Percentiles rank a stretch among this genome's conserved stretches.
phyloP scores from a whole-genome alignment of 2,329 filamentous ascomycete genomes.

The Colletotrichum australisinense region DNA sequence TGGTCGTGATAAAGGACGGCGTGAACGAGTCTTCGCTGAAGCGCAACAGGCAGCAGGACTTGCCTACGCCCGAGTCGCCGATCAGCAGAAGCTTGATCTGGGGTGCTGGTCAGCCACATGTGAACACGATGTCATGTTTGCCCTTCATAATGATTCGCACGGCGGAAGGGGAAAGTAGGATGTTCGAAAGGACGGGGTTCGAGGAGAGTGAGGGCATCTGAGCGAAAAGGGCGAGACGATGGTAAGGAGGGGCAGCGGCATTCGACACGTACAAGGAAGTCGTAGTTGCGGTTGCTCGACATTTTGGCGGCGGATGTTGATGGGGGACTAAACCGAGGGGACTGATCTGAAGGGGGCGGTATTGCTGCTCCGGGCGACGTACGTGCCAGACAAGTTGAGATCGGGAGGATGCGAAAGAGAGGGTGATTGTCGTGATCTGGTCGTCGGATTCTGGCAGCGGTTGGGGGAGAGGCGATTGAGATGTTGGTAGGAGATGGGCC shows the following conservation, averaged over 20 bases:
- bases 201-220: neutral
- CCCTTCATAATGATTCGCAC: conserved; percentile 28
- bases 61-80: conserved; percentile 95
- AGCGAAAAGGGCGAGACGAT: conserved; percentile 18
- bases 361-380: conserved; percentile 11
- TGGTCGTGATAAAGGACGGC: conserved; percentile 97
- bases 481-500: conserved; percentile 21
- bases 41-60: conserved; percentile 95
- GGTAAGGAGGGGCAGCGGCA: conserved; percentile 37
- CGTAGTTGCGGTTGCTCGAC: conserved; percentile 98
- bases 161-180: neutral
- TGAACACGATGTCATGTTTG: conserved; percentile 24
- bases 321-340: conserved; percentile 32
- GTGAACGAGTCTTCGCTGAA: conserved; percentile 99
- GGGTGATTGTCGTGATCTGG: conserved; percentile 23
- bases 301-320: conserved; percentile 63
- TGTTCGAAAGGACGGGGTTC: neutral
- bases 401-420: neutral
- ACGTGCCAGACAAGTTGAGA: neutral
- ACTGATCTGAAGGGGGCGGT: conserved; percentile 14
- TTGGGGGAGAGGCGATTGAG: conserved; percentile 12
- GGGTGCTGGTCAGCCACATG: conserved; percentile 38
- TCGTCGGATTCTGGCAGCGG: conserved; percentile 29
- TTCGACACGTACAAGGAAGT: conserved; percentile 84
- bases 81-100: conserved; percentile 98